Conservation (phyloP, 345 rosid species). For the Eucalyptus curtisii region DNA sequence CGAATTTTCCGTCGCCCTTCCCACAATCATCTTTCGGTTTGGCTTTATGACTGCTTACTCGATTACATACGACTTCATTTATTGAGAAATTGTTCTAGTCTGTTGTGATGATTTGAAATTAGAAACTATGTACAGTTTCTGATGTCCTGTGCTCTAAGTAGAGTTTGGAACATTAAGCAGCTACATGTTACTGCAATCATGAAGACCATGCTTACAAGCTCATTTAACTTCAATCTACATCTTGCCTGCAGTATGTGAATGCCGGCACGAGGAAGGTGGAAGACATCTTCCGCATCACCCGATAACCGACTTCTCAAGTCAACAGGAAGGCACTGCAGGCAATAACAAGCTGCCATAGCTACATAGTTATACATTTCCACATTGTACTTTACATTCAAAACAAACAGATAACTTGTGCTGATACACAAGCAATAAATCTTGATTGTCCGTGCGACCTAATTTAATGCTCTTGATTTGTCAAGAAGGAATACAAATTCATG, state of each 20-base stretch:
- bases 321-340: neutral
- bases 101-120: neutral
- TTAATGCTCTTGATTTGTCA: neutral
- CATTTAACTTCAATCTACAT: neutral
- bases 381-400: neutral
- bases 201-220: neutral
- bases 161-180: neutral
- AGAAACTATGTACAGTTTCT: neutral
- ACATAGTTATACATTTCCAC: neutral
- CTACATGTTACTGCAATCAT: neutral
- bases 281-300: constrained; percentile 41
- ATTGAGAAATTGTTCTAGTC: neutral
- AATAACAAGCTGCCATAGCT: neutral
- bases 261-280: constrained; percentile 15
- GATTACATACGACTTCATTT: neutral
- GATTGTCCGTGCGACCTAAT: neutral
- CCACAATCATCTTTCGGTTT: neutral
- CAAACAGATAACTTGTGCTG: neutral
- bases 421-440: neutral
- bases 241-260: constrained; percentile 31
- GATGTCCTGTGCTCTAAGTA: neutral
- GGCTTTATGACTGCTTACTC: neutral
- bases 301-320: neutral
- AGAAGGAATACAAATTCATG: neutral
- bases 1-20: neutral